A percentile compares a stretch with the other conserved stretches of the same genome.
These are phyloP conservation scores for Verticillium nubilum DNA, from an alignment of 2,329 filamentous ascomycete species.

Conservation along the genomic window DNA sequence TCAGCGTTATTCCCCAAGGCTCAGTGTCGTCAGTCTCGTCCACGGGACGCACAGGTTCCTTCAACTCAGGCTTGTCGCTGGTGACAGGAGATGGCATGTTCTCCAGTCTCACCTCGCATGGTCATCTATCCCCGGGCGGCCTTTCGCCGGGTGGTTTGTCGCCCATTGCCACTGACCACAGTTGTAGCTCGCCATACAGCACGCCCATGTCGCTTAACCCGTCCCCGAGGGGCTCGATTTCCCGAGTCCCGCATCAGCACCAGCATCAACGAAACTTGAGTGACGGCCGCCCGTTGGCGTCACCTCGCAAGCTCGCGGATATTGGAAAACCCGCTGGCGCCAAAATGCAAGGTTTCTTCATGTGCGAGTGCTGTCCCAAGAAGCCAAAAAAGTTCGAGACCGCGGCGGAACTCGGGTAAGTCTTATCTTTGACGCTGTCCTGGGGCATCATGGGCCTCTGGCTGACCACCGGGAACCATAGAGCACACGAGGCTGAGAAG, in stretches of 20 bases:
- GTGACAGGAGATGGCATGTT: neutral
- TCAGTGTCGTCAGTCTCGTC: conserved; percentile 31
- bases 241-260: conserved; percentile 38
- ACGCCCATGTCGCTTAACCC: conserved; percentile 42
- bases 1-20: conserved; percentile 39
- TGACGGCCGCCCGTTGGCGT: conserved; percentile 32
- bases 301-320: conserved; percentile 46
- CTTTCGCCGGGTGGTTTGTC: conserved; percentile 45
- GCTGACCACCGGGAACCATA: conserved; percentile 31
- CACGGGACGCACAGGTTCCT: conserved; percentile 33
- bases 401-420: conserved; percentile 77
- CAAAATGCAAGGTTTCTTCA: conserved; percentile 49
- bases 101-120: conserved; percentile 25
- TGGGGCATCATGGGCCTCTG: neutral
- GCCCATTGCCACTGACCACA: conserved; percentile 34
- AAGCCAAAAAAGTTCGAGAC: conserved; percentile 95
- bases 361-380: conserved; percentile 95
- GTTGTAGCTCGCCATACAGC: conserved; percentile 43
- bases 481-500: conserved; percentile 87
- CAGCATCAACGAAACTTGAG: conserved; percentile 42
- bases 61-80: conserved; percentile 18
- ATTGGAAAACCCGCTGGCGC: conserved; percentile 38
- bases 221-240: conserved; percentile 42
- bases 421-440: conserved; percentile 10
- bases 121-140: conserved; percentile 39